These are phyloP conservation scores for Fusarium sororula DNA, from an alignment of 2,329 filamentous ascomycete genomes.

Conservation along the genomic window DNA sequence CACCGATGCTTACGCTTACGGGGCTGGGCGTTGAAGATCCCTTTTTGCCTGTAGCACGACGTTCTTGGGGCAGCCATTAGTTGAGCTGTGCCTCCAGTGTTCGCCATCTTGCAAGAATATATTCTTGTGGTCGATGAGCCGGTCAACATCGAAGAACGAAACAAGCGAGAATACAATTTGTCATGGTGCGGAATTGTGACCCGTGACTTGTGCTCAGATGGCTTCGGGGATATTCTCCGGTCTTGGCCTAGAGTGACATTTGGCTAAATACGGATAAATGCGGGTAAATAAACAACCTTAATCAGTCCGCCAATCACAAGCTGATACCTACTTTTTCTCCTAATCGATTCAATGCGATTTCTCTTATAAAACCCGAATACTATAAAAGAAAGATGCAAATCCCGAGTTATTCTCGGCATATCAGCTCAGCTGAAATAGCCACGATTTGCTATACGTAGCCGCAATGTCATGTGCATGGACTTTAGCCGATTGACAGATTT, in stretches of 20 bases:
- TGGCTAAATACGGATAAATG: conserved; percentile 28
- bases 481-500: not conserved
- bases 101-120: not conserved
- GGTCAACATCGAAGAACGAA: not conserved
- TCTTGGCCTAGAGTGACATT: conserved; percentile 5
- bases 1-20: not conserved
- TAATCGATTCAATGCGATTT: not conserved
- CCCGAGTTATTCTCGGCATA: not conserved
- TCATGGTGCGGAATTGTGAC: not conserved
- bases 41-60: not conserved
- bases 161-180: not conserved
- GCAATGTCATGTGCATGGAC: not conserved
- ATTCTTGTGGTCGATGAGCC: too few species aligned
- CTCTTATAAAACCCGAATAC: not conserved
- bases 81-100: not conserved
- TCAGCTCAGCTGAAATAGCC: not conserved
- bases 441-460: not conserved
- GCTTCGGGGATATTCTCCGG: conserved; percentile 9
- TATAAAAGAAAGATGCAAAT: not conserved
- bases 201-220: not conserved
- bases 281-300: conserved; percentile 18
- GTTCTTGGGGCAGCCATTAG: not conserved
- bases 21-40: not conserved
- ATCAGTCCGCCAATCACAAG: conserved; percentile 4
- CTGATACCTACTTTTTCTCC: not conserved